These are phyloP conservation scores for Yamadazyma takamatsuzukensis DNA, from an alignment of 805 yeast species.

Conservation along the genomic window DNA sequence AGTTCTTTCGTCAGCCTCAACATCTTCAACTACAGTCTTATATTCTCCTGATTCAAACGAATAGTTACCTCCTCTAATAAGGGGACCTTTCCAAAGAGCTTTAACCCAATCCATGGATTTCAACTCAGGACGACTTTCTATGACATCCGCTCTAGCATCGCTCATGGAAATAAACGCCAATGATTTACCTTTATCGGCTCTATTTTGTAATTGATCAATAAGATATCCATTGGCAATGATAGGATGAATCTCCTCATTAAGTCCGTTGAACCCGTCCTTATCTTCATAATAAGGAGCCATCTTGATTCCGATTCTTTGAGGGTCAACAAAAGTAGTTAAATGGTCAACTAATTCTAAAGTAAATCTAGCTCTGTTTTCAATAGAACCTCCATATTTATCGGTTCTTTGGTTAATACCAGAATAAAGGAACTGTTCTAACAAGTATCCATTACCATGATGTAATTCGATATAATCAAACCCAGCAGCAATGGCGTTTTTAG, in stretches of 20 bases:
- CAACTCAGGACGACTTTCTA: conserved; percentile 15
- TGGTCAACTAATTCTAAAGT: conserved; percentile 34
- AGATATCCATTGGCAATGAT: conserved; percentile 28
- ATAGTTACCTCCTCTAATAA: conserved; percentile 19
- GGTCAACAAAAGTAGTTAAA: conserved; percentile 29
- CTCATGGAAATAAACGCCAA: conserved; percentile 33
- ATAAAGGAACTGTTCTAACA: conserved; percentile 35
- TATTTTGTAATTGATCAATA: conserved; percentile 25
- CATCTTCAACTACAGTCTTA: conserved; percentile 2
- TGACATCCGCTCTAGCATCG: conserved; percentile 13
- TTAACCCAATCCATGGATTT: conserved; percentile 14
- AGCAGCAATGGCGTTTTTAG: conserved; percentile 25
- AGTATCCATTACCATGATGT: conserved; percentile 40
- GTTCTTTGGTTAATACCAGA: conserved; percentile 30
- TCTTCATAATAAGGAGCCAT: conserved; percentile 28
- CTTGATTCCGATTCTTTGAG: conserved; percentile 28
- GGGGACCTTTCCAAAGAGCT: conserved; percentile 28
- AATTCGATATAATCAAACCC: conserved; percentile 40
- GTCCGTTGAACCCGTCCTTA: conserved; percentile 9
- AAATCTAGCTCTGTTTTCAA: conserved; percentile 37
- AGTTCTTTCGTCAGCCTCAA: conserved; percentile 30
- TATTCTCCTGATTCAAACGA: conserved; percentile 6
- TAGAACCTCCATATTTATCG: conserved; percentile 30
- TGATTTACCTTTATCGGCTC: conserved; percentile 21
- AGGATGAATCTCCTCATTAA: conserved; percentile 15